These are phyloP conservation scores for Polytrichum commune DNA, from an alignment of 225 moss, liverwort and hornwort species.

Conservation along the genomic window DNA sequence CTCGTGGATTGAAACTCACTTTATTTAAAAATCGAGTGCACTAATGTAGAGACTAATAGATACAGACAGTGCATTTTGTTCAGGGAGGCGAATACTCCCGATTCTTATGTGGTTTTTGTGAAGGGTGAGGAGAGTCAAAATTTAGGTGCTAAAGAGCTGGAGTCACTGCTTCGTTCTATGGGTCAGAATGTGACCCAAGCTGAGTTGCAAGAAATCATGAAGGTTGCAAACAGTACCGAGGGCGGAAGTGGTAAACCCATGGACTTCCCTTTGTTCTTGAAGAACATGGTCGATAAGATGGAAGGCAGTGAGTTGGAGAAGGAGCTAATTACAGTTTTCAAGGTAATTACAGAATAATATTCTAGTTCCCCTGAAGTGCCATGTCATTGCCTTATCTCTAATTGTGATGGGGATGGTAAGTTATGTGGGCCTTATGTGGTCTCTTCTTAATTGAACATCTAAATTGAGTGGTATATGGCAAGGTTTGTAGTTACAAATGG, in stretches of 20 bases:
- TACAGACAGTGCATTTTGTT: constrained; percentile 5
- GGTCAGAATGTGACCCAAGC: constrained; percentile 13
- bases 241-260: not conserved
- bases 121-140: constrained; percentile 14
- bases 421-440: not conserved
- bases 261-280: constrained; percentile 10
- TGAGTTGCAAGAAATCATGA: constrained; percentile 14
- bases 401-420: not conserved
- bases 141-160: constrained; percentile 9
- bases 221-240: constrained; percentile 2
- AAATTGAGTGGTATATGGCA: no score
- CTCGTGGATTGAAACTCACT: not conserved
- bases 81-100: constrained; percentile 4
- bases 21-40: not conserved
- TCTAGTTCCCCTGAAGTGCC: not conserved
- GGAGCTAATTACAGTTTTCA: constrained; percentile 9
- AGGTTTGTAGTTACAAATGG: no score
- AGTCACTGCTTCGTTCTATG: constrained; percentile 10
- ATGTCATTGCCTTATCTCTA: not conserved
- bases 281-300: constrained; percentile 15
- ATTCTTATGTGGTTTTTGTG: constrained; percentile 10
- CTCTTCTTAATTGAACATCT: not conserved
- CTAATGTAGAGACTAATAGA: not conserved
- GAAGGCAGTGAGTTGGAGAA: constrained; percentile 13
- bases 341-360: not conserved